Base-by-base conservation (phyloP, 352 stramenopile genomes). In the Globisporangium mamillatum region DNA sequence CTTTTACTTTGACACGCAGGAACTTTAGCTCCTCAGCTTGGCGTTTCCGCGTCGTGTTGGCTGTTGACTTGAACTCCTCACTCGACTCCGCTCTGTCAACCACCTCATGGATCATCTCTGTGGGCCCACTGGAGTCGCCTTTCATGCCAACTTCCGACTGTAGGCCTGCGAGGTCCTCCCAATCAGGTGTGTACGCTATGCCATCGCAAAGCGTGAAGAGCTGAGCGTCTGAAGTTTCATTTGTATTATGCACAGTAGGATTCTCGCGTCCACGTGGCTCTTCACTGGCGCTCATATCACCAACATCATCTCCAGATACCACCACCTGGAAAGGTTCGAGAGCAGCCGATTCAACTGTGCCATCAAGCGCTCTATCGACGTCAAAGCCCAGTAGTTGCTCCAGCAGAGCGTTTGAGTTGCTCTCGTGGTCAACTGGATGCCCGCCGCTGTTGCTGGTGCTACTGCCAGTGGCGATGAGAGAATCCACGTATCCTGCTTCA, bases 1-100 rank as follows among this genome's bases (percentile, higher is more conserved):
- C 77, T 61, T 80, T 58, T 34, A 81, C 77, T 64, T 84, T 84
- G 25, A 74, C 63, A 7, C 75, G 77, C 14, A 84, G 68, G 48
- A 81, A 84, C 62, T 80, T 53, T 52, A 84, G 52, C 52, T 84
- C 77, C 41, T 84, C 75, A 64, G 68, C 68, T 63, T 83, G 76
- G 58, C 76, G 66, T n/a, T 63, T 63, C 32, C 57, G 32, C 5
- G 57, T 32, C 12, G 53, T 59, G 53, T 59, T 59, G 53, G 29
- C 29, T 18, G 29, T 27, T 22, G 53, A 29, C 25, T 59, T 59
- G 24, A 12, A 12, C 25, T 59, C 32, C 3, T 20, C 32, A 29
- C 50, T 29, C 53, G 18, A 9, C 25, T 36, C 25, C 27, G 4
- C 20, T 38, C 18, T 56, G 7, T 56, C 22, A n/a, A 48, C 41